Evolutionary conservation across 306 rosid species (phyloP), one percentile per base, ranked within the genome.

Genomic region (Vachellia pachyceras): DNA sequence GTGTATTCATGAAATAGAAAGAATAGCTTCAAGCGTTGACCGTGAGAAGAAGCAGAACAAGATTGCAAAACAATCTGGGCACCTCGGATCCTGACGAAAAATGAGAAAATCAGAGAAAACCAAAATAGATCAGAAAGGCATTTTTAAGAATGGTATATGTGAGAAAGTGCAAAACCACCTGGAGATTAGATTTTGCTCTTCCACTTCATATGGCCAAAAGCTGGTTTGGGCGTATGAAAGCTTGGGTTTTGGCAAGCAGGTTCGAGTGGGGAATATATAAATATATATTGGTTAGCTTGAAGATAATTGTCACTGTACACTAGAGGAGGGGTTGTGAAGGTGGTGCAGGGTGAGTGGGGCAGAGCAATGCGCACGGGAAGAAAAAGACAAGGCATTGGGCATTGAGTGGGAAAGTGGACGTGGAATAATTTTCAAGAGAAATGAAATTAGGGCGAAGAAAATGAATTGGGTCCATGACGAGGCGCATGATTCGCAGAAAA

Each of bases 1-100:
- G 22, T n/a, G 80, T 69, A 55, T 63, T 82, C 57, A 67, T 60
- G 33, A 36, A 14, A 60, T 55, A 68, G 52, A 74, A 69, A 82
- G 49, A 55, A 4, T 33, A 78, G 49, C 68, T 58, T 75, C 33
- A 83, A 72, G 45, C 68, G 61, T 74, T 57, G 22, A 35, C 46
- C 58, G 50, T 11, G 63, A 63, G 54, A 57, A n/a, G n/a, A n/a
- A 80, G 54, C 35, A 82, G 69, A 70, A 17, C 7, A 60, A 77
- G 57, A 57, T 20, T 4, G 33, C 25, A n/a, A 45, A 54, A 22
- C 86, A 84, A 15, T n/a, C 12, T 15, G 68, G 84, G 63, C 77
- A 83, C 72, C 37, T 23, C 40, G 79, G 33, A 44, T 54, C 52
- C 47, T 57, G 73, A 68, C 71, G 76, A 49, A 79, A 65, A 73